Evolutionary conservation across 345 rosid genomes (phyloP).

Genomic region (Murraya paniculata): DNA sequence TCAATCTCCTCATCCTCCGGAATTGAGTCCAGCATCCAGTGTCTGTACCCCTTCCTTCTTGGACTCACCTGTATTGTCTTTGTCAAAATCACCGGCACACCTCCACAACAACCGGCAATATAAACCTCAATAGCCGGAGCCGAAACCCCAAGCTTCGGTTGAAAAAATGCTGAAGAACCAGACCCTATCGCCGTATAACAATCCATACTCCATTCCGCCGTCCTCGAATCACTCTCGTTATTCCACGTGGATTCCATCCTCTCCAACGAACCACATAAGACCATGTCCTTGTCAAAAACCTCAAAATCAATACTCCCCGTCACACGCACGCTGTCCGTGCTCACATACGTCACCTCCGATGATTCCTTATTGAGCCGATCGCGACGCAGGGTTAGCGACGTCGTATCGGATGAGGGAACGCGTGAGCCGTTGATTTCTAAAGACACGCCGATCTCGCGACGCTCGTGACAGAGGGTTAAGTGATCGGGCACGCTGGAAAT

Average conservation of each 20-base stretch:
- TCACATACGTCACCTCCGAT: slow-evolving; percentile 80
- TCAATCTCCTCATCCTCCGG: slow-evolving; percentile 84
- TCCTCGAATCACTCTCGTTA: slow-evolving; percentile 41
- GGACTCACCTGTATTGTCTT: slow-evolving; percentile 73
- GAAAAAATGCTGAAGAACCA: slow-evolving; percentile 47
- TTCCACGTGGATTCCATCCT: slow-evolving; percentile 67
- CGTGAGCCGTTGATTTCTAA: slow-evolving; percentile 76
- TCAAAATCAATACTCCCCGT: slow-evolving; percentile 81
- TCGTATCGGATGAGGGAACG: slow-evolving; percentile 59
- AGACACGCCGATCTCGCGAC: slow-evolving; percentile 68
- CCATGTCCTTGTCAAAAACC: slow-evolving; percentile 53
- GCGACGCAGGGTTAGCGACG: slow-evolving; percentile 61
- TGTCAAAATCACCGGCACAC: slow-evolving; percentile 81
- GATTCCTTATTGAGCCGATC: slow-evolving; percentile 70
- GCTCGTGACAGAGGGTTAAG: slow-evolving; percentile 68
- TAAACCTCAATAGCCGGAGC: slow-evolving; percentile 84
- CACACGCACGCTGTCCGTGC: slow-evolving; percentile 78
- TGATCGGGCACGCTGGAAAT: slow-evolving; percentile 59
- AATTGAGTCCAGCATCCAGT: slow-evolving; percentile 61
- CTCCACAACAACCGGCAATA: slow-evolving; percentile 82
- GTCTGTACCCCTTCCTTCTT: slow-evolving; percentile 56
- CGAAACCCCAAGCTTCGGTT: slow-evolving; percentile 56
- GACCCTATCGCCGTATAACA: slow-evolving; percentile 57
- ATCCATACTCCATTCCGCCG: slow-evolving; percentile 77
- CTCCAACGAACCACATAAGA: slow-evolving; percentile 78